Evolutionary conservation across 306 rosid species (phyloP).

Genomic region (Canavalia gladiata): DNA sequence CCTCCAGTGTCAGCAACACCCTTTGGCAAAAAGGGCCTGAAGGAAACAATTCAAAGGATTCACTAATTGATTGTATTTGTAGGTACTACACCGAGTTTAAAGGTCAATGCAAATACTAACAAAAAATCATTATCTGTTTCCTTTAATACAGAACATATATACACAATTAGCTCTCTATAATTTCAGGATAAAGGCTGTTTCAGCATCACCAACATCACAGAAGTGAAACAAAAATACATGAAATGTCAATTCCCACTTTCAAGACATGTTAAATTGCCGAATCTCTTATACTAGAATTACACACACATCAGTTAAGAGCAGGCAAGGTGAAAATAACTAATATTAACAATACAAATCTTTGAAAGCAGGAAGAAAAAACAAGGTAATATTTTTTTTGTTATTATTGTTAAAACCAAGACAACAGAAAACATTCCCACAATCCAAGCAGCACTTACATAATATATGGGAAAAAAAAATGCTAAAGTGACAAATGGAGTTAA

Average conservation of each 20-base stretch:
- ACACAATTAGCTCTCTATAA: conserved; percentile 6
- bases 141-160: conserved; percentile 24
- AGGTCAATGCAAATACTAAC: conserved; percentile 26
- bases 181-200: neutral
- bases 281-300: neutral
- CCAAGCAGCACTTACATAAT: neutral
- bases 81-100: conserved; percentile 8
- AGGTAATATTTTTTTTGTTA: neutral
- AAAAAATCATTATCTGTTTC: neutral
- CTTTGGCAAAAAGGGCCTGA: conserved; percentile 94
- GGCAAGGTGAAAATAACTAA: neutral
- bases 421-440: neutral
- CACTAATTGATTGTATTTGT: neutral
- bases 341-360: too few species aligned
- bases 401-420: neutral
- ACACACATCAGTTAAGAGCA: neutral
- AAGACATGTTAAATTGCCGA: neutral
- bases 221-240: conserved; percentile 24
- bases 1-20: conserved; percentile 89
- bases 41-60: conserved; percentile 28
- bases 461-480: neutral
- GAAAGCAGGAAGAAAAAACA: too few species aligned
- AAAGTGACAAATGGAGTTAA: neutral
- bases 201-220: conserved; percentile 11
- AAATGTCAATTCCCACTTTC: conserved; percentile 4